Percentiles rank a stretch among this genome's conserved stretches.
phyloP scores from a whole-genome alignment of 345 rosid species.

The Zanthoxylum bungeanum region DNA sequence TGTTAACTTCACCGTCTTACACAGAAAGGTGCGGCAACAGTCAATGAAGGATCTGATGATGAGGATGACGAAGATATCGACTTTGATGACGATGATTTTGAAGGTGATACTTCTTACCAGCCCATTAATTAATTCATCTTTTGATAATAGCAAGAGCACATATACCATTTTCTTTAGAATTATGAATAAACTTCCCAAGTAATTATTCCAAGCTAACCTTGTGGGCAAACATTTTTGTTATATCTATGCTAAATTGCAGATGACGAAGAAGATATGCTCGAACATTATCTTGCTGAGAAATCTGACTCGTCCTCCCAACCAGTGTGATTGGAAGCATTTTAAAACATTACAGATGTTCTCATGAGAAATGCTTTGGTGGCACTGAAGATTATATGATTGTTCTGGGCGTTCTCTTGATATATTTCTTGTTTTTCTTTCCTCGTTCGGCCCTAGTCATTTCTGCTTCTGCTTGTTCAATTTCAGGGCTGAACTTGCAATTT shows the following conservation, averaged over 20 bases:
- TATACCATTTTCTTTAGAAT: neutral
- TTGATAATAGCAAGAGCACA: neutral
- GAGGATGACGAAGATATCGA: conserved; percentile 91
- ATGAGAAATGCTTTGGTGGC: neutral
- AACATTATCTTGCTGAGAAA: conserved; percentile 92
- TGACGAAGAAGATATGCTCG: conserved; percentile 94
- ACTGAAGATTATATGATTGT: neutral
- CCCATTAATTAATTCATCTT: neutral
- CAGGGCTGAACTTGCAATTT: no score
- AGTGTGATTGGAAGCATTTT: conserved; percentile 14
- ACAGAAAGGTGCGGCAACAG: conserved; percentile 75
- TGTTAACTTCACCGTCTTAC: conserved; percentile 6
- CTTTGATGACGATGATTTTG: conserved; percentile 89
- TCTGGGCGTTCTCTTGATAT: neutral
- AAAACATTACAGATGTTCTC: neutral
- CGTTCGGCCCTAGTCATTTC: no score
- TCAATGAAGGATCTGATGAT: conserved; percentile 53
- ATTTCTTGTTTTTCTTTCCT: no score
- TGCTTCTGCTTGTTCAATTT: no score
- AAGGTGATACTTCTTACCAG: conserved; percentile 45
- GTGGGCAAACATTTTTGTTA: neutral
- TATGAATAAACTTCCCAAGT: neutral
- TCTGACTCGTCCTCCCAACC: conserved; percentile 58
- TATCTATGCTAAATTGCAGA: conserved; percentile 35
- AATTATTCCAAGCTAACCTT: neutral